Evolutionary conservation across 305 asterid species (phyloP).

Genomic region (Ajuga reptans): DNA sequence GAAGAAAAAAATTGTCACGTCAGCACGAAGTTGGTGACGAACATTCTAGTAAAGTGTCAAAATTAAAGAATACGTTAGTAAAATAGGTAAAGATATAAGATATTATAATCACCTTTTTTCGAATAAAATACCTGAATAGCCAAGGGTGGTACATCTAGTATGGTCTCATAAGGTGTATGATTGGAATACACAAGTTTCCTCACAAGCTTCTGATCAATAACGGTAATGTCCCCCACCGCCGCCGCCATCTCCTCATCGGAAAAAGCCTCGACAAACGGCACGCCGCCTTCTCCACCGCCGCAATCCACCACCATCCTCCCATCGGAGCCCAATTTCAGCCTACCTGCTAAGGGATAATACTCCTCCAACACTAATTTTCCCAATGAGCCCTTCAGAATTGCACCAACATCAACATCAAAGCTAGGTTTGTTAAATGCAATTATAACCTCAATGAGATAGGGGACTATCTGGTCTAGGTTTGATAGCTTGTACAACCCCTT

Average conservation of each 20-base stretch:
- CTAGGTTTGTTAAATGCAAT: neutral
- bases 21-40: too few species aligned
- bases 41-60: too few species aligned
- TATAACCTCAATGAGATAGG: conserved; percentile 1
- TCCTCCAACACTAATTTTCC: neutral
- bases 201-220: neutral
- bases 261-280: neutral
- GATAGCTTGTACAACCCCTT: conserved; percentile 2
- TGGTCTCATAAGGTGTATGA: neutral
- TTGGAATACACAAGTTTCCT: neutral
- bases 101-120: too few species aligned
- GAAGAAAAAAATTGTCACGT: too few species aligned
- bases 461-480: conserved; percentile 5
- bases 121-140: neutral
- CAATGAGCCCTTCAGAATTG: neutral
- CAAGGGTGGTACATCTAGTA: conserved; percentile 1
- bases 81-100: too few species aligned
- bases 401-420: neutral
- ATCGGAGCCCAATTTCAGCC: neutral
- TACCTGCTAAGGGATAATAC: neutral
- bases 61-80: too few species aligned
- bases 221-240: neutral
- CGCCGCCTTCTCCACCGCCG: neutral
- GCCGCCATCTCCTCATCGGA: neutral
- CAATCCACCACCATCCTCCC: conserved; percentile 14